Evolutionary conservation across 2,329 filamentous ascomycete species (phyloP), one percentile per base, ranked within the genome.

Genomic region (Rhynchosporium agropyri): DNA sequence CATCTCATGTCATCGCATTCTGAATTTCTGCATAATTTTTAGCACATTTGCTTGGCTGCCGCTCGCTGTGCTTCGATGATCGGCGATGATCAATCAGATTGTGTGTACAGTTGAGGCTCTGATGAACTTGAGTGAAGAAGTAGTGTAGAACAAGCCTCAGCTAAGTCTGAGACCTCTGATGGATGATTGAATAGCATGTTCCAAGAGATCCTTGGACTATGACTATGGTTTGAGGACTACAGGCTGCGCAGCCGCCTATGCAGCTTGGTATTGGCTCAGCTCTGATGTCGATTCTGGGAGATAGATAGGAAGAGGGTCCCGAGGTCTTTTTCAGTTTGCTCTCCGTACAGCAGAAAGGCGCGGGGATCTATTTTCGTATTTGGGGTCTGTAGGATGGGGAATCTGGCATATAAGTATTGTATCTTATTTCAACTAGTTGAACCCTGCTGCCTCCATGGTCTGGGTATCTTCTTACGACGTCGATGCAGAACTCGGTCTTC

Each of bases 11-110:
- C 33, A 5, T 36, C 54, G 5, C 33, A 5, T 36, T 40, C 26
- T 57, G 54, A 57, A 57, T 45, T 26, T 29, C 42, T 12, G 42
- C 40, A 57, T 57, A 40, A 57, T 57, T 40, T 57, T 57, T 28
- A 57, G 40, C 40, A 57, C 28, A 36, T 31, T 57, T 33, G 42
- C 54, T 46, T 36, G 54, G 29, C 42, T 46, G 26, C 43, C 53
- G 29, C 36, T 20, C 33, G 51, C 36, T 54, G 51, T 42, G 20
- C 51, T 54, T 20, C 26, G 20, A 42, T 54, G 51, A 28, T 40
- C 4, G 29, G 8, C 40, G 51, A 42, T 53, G 51, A 42, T 33
- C 26, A 29, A 42, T 33, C 26, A 29, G 46, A 29, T 46, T 26
- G 8, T n/a, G 51, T 20, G 15, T 38, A 29, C 15, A 36, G 49